Evolutionary conservation across 2,329 filamentous ascomycete species (phyloP).

Genomic region (Albifimbria verrucaria): DNA sequence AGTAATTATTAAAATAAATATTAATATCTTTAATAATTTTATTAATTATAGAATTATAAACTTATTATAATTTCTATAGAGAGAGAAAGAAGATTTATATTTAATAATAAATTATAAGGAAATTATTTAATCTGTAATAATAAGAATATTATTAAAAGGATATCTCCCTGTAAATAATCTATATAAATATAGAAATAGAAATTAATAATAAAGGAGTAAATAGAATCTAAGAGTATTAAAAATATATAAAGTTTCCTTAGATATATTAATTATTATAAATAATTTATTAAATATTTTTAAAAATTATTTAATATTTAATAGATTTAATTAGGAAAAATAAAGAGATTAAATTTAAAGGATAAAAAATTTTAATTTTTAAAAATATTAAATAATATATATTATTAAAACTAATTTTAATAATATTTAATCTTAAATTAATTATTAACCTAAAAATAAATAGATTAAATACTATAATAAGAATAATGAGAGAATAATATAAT

Average conservation of each 20-base stretch:
- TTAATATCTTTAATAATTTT: neutral
- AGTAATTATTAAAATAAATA: constrained; percentile 1
- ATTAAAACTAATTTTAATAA: neutral
- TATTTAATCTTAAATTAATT: neutral
- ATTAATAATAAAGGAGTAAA: no score
- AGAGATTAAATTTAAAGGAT: neutral
- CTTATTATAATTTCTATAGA: neutral
- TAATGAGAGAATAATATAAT: constrained; percentile 3
- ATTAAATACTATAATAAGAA: neutral
- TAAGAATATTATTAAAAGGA: no score
- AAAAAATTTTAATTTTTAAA: neutral
- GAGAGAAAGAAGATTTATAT: neutral
- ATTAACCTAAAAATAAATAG: neutral
- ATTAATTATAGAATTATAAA: neutral
- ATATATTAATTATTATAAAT: no score
- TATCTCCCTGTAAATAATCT: no score
- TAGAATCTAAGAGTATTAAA: no score
- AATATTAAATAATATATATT: neutral
- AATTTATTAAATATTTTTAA: no score
- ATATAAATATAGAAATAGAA: no score
- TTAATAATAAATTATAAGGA: neutral
- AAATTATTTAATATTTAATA: neutral
- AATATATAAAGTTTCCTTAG: no score
- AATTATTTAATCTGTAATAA: neutral
- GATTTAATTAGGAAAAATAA: neutral